phyloP scores from a whole-genome alignment of 129 eudicot species.

The Ambrosia trifida region DNA sequence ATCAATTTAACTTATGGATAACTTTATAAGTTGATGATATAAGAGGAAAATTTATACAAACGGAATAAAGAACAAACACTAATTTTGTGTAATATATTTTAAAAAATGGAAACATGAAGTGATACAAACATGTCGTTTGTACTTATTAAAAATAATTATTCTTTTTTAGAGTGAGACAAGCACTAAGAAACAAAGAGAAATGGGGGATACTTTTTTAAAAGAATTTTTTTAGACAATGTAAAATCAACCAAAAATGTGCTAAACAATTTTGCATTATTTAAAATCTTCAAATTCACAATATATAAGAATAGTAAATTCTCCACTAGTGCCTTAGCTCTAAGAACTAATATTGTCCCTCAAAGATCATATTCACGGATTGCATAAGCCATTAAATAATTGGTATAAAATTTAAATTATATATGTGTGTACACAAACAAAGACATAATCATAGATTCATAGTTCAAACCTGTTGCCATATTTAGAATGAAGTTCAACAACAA shows the following conservation, averaged over 20 bases:
- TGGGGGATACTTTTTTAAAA: not conserved
- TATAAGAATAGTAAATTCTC: not conserved
- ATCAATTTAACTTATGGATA: not conserved
- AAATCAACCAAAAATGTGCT: not conserved
- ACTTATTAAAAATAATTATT: not conserved
- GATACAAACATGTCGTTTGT: not conserved
- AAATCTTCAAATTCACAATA: not conserved
- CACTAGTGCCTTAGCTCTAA: not conserved
- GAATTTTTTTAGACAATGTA: not conserved
- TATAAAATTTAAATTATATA: not conserved
- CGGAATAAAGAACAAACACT: conserved; percentile 15
- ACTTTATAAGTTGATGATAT: conserved; percentile 16
- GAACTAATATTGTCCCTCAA: not conserved
- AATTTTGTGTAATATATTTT: conserved; percentile 2
- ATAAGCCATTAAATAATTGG: not conserved
- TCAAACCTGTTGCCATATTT: conserved; percentile 86
- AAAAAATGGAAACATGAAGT: conserved; percentile 5
- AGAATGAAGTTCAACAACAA: conserved; percentile 79
- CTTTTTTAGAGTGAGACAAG: conserved; percentile 22
- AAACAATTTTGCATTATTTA: not conserved
- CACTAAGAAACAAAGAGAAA: conserved; percentile 19
- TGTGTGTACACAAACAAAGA: not conserved
- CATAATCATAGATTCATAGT: not conserved
- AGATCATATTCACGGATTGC: not conserved
- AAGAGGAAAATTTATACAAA: conserved; percentile 8